phyloP scores from a whole-genome alignment of 805 yeast species.

The Helenozyma baotianmanensis region DNA sequence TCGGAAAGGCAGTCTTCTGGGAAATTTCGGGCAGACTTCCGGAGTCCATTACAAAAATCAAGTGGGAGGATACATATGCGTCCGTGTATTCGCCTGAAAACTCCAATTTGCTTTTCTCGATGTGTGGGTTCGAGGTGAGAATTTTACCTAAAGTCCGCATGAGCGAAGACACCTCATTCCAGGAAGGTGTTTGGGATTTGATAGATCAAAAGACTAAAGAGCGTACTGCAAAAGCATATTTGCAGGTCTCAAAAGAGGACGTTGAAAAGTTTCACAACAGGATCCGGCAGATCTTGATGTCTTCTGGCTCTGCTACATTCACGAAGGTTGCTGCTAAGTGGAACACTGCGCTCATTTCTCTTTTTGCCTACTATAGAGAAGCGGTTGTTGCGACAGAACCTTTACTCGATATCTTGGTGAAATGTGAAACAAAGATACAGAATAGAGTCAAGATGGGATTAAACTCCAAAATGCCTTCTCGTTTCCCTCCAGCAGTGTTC shows the following conservation, averaged over 20 bases:
- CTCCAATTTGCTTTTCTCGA: slow-evolving; percentile 79
- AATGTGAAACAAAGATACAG: slow-evolving; percentile 89
- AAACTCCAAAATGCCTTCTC: slow-evolving; percentile 96
- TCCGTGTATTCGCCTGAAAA: slow-evolving; percentile 90
- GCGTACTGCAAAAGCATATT: slow-evolving; percentile 80
- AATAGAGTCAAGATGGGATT: slow-evolving; percentile 91
- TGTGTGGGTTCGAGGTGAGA: slow-evolving; percentile 95
- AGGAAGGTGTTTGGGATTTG: slow-evolving; percentile 92
- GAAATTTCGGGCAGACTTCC: slow-evolving; percentile 82
- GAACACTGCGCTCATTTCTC: slow-evolving; percentile 86
- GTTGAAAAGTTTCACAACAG: slow-evolving; percentile 77
- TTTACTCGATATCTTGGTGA: slow-evolving; percentile 76
- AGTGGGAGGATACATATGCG: slow-evolving; percentile 77
- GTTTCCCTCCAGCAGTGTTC: slow-evolving; percentile 98
- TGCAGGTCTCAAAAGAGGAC: slow-evolving; percentile 79
- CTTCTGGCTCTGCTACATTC: slow-evolving; percentile 93
- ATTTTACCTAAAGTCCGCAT: slow-evolving; percentile 71
- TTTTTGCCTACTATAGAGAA: slow-evolving; percentile 88
- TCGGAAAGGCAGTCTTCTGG: slow-evolving; percentile 92
- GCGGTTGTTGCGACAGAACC: slow-evolving; percentile 83
- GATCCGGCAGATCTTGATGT: slow-evolving; percentile 85
- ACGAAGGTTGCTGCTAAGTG: slow-evolving; percentile 92
- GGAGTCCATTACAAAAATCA: slow-evolving; percentile 59
- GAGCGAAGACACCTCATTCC: slow-evolving; percentile 47
- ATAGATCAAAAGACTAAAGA: slow-evolving; percentile 68